Percentiles rank a stretch among this genome's conserved stretches.
phyloP scores from a whole-genome alignment of 2,329 filamentous ascomycete species.

The Diaporthe ilicicola region DNA sequence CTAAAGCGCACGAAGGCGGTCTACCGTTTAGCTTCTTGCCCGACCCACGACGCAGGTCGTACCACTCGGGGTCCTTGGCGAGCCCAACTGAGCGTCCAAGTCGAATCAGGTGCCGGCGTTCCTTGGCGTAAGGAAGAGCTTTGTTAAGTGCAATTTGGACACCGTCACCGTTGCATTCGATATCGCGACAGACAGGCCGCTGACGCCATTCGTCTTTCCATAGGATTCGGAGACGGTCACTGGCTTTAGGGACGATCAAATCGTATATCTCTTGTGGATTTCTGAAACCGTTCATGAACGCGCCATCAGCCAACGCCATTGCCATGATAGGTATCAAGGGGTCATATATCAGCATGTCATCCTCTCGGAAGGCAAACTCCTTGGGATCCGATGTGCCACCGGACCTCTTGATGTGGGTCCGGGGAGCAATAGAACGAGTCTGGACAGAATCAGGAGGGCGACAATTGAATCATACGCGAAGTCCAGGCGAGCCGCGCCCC shows the following conservation, averaged over 20 bases:
- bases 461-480: too few species aligned
- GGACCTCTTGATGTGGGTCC: constrained; percentile 40
- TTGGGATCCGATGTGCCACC: constrained; percentile 37
- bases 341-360: constrained; percentile 35
- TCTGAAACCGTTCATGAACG: constrained; percentile 38
- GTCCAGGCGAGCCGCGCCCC: too few species aligned
- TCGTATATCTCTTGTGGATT: background rate
- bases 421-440: too few species aligned
- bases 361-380: constrained; percentile 39
- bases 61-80: constrained; percentile 39
- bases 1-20: background rate
- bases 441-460: too few species aligned
- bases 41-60: constrained; percentile 37
- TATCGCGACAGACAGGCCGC: constrained; percentile 37
- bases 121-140: background rate
- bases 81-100: constrained; percentile 40
- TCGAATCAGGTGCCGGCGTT: constrained; percentile 38
- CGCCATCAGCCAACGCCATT: constrained; percentile 38
- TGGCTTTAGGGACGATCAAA: constrained; percentile 20
- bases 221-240: constrained; percentile 35
- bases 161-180: constrained; percentile 24
- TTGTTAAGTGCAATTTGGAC: constrained; percentile 11
- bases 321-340: constrained; percentile 36
- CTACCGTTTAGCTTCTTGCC: constrained; percentile 38
- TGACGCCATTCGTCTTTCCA: constrained; percentile 37